Base-by-base conservation (phyloP, 768 basidiomycete genomes). In the Clathrus columnatus region DNA sequence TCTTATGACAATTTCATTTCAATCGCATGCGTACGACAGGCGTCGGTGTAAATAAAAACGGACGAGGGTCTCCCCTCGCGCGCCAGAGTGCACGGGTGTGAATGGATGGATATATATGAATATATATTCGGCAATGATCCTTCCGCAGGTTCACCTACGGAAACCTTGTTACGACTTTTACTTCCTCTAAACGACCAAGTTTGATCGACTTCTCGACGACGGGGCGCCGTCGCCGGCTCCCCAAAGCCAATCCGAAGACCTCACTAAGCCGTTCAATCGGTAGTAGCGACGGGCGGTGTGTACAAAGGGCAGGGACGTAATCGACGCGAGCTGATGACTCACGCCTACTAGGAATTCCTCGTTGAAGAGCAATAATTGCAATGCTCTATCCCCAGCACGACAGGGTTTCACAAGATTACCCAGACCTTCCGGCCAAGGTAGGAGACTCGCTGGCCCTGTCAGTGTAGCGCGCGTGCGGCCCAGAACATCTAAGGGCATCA, bases 361-460 rank as follows among this genome's bases (percentile, higher is more conserved):
- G 82, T 85, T 87, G 83, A 87, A 85, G 85, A 85, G 83, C 84
- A 81, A 86, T 85, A 87, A 84, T 85, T 85, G 81, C 84, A 86
- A 84, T 84, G 82, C 83, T 85, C 84, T 83, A 85, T 85, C 83
- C 83, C 84, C 82, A 83, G 79, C 81, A 83, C 78, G 79, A 82
- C 80, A 76, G 76, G 78, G 80, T 82, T 82, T 83, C 79, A 83
- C 80, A 82, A 81, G 81, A 81, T 82, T 83, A 81, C 81, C 81
- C 79, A 74, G 75, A 75, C 83, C 81, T 84, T 82, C 77, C 81
- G 77, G 83, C 71, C 80, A 80, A 84, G 83, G 82, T 73, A 72
- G 77, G 75, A 70, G 77, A 84, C 84, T 84, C 83, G 80, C 83
- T 86, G 84, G 83, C 83, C 81, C 82, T 80, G 84, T 86, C 84